Evolutionary conservation across 2,329 filamentous ascomycete genomes (phyloP).

Genomic region (Raffaelea arxii): DNA sequence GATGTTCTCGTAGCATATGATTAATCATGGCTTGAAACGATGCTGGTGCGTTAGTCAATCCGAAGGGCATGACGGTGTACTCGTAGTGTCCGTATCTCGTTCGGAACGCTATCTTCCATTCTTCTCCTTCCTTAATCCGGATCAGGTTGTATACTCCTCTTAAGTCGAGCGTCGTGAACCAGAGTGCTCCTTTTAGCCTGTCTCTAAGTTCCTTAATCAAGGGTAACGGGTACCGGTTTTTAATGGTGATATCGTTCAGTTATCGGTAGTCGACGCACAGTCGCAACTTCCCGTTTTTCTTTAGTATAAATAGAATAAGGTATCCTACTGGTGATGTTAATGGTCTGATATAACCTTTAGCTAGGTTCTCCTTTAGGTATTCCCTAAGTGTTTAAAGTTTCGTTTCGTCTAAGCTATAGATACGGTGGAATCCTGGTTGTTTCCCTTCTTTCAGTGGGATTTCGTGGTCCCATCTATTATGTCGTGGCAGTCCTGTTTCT

Average conservation of each 20-base stretch:
- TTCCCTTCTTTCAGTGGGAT: too few relatives aligned
- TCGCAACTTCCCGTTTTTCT: too few relatives aligned
- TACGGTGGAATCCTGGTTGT: too few relatives aligned
- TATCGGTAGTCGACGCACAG: not conserved
- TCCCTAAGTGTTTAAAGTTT: too few relatives aligned
- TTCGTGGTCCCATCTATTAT: not conserved
- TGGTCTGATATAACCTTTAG: too few relatives aligned
- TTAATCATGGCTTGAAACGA: not conserved
- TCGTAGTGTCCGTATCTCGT: not conserved
- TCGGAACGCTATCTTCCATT: not conserved
- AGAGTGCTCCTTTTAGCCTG: not conserved
- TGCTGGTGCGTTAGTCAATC: not conserved
- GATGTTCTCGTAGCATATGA: not conserved
- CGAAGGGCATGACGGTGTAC: not conserved
- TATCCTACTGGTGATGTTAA: too few relatives aligned
- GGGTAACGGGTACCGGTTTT: not conserved
- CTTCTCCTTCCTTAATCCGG: not conserved
- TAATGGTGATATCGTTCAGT: not conserved
- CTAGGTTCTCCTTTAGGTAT: too few relatives aligned
- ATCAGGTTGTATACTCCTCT: not conserved
- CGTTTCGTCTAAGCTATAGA: too few relatives aligned
- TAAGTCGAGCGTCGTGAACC: not conserved
- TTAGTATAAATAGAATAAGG: too few relatives aligned
- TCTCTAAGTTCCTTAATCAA: not conserved
- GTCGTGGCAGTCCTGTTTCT: not conserved